Conservation (phyloP, 2,329 filamentous ascomycete genomes). For the Pestalotiopsis sp. region DNA sequence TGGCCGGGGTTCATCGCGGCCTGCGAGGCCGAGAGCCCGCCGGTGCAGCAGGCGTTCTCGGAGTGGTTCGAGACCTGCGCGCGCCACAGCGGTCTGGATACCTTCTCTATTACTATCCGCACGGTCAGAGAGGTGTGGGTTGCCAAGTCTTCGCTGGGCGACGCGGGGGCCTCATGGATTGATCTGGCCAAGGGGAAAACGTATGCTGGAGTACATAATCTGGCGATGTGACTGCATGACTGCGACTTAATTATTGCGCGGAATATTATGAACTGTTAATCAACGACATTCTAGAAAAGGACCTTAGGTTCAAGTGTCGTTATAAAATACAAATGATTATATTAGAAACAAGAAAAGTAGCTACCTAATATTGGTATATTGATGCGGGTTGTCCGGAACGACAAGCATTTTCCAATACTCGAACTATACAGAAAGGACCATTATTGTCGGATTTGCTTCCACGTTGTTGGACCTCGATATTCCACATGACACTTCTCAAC, state of each 20-base stretch:
- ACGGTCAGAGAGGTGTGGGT: conserved; percentile 33
- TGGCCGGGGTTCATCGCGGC: conserved; percentile 43
- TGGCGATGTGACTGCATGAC: background rate
- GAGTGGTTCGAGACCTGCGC: conserved; percentile 34
- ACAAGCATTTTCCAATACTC: no score
- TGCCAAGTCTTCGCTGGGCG: conserved; percentile 19
- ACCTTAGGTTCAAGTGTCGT: no score
- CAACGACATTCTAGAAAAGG: no score
- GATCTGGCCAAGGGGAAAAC: conserved; percentile 6
- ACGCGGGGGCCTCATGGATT: conserved; percentile 4
- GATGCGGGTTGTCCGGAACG: no score
- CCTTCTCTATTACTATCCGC: conserved; percentile 29
- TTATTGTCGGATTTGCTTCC: no score
- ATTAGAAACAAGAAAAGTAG: no score
- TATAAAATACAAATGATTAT: no score
- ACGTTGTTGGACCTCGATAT: no score
- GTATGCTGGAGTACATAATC: background rate
- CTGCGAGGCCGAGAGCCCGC: conserved; percentile 35
- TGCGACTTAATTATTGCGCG: background rate
- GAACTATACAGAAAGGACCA: no score
- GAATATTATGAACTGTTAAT: no score
- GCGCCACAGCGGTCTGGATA: conserved; percentile 32
- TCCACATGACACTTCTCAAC: no score
- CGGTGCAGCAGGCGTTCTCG: conserved; percentile 32
- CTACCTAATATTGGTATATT: no score